These are phyloP conservation scores for Phlegmacium glaucopus DNA, from an alignment of 768 basidiomycete genomes.

Conservation along the genomic window DNA sequence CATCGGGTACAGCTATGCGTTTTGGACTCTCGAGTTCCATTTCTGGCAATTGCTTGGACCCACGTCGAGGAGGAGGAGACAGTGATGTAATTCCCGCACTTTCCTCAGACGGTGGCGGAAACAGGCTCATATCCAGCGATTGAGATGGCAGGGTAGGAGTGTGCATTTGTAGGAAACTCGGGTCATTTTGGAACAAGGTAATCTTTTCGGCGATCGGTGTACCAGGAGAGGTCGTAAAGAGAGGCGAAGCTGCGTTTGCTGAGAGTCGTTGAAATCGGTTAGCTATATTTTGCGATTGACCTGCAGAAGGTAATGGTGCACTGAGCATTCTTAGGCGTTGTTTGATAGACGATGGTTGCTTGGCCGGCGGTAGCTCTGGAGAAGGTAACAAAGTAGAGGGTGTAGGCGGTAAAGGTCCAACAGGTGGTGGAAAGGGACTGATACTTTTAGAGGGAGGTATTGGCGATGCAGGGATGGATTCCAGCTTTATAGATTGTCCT, in stretches of 20 bases:
- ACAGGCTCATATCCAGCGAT: conserved; percentile 23
- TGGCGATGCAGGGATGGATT: conserved; percentile 46
- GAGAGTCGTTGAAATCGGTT: conserved; percentile 21
- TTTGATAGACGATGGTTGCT: conserved; percentile 45
- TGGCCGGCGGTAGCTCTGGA: conserved; percentile 19
- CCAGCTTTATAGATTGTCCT: conserved; percentile 22
- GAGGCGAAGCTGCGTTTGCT: conserved; percentile 15
- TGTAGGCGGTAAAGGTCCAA: conserved; percentile 40
- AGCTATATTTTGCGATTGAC: conserved; percentile 17
- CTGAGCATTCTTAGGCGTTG: conserved; percentile 69
- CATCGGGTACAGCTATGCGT: conserved; percentile 2
- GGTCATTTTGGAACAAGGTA: conserved; percentile 44
- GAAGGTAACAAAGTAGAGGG: conserved; percentile 20
- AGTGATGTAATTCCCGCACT: conserved; percentile 36
- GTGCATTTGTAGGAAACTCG: conserved; percentile 57
- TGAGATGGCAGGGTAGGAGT: conserved; percentile 42
- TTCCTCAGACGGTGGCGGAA: conserved; percentile 18
- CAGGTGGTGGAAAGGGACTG: conserved; percentile 41
- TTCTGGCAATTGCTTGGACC: conserved; percentile 46
- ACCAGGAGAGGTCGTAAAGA: conserved; percentile 25
- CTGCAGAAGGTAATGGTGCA: conserved; percentile 41
- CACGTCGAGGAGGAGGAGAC: conserved; percentile 62
- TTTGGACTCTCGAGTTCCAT: conserved; percentile 22
- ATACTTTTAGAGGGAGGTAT: conserved; percentile 28
- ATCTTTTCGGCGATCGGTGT: conserved; percentile 72